Conservation (phyloP, 805 yeast genomes). For the Candida boleticola region DNA sequence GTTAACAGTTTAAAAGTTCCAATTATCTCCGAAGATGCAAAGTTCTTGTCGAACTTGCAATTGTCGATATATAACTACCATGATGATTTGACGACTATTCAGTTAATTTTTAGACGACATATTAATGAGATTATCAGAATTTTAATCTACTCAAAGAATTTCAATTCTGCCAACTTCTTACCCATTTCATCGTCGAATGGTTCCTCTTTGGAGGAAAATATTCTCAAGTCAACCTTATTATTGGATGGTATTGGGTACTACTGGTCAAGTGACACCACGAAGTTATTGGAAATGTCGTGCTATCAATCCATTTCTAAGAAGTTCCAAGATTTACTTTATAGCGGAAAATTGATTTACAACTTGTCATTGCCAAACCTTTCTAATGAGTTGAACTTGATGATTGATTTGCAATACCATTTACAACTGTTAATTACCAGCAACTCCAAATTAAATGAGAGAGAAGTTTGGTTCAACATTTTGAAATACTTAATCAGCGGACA, state of each 20-base stretch:
- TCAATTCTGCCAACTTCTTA: constrained; percentile 17
- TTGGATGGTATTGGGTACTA: constrained; percentile 43
- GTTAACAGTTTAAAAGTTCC: constrained; percentile 25
- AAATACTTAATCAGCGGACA: constrained; percentile 42
- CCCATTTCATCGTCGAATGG: constrained; percentile 5
- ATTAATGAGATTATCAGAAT: constrained; percentile 42
- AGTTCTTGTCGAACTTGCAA: constrained; percentile 41
- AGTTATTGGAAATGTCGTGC: constrained; percentile 39
- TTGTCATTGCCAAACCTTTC: constrained; percentile 33
- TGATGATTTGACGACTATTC: constrained; percentile 46
- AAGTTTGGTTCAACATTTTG: constrained; percentile 42
- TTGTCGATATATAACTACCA: constrained; percentile 42
- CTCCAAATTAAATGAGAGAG: constrained; percentile 25
- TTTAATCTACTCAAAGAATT: constrained; percentile 36
- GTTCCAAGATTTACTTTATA: constrained; percentile 32
- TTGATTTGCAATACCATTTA: constrained; percentile 41
- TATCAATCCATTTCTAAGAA: constrained; percentile 36
- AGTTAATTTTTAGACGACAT: constrained; percentile 42
- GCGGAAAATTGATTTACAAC: constrained; percentile 30
- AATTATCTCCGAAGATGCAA: constrained; percentile 44
- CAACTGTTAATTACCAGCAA: constrained; percentile 29
- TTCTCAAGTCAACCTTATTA: constrained; percentile 22
- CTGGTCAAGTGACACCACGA: constrained; percentile 42
- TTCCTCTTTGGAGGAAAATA: constrained; percentile 11
- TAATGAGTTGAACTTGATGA: constrained; percentile 41